Evolutionary conservation across 2,329 filamentous ascomycete genomes (phyloP).

Genomic region (Phialophora macrospora): DNA sequence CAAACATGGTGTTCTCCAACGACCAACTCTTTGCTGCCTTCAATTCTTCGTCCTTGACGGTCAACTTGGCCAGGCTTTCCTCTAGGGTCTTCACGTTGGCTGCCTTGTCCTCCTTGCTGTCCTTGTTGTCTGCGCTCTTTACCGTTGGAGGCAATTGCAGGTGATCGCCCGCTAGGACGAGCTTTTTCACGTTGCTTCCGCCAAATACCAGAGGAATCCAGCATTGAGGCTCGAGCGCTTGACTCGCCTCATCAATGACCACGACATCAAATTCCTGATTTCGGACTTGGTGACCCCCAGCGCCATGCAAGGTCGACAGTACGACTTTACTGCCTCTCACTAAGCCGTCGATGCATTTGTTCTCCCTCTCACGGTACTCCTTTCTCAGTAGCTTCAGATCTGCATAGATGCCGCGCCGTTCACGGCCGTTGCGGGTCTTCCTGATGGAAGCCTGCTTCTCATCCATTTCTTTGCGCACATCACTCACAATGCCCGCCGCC

Average conservation of each 20-base stretch:
- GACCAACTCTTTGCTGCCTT: slow-evolving; percentile 58
- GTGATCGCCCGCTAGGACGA: slow-evolving; percentile 91
- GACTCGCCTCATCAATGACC: slow-evolving; percentile 93
- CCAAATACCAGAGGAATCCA: slow-evolving; percentile 86
- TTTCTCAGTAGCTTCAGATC: slow-evolving; percentile 85
- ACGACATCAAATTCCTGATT: slow-evolving; percentile 93
- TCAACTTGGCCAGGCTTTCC: slow-evolving; percentile 47
- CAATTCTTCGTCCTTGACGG: slow-evolving; percentile 41
- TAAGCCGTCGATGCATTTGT: slow-evolving; percentile 76
- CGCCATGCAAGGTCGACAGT: slow-evolving; percentile 88
- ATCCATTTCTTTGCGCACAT: slow-evolving; percentile 92
- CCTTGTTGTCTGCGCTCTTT: slow-evolving; percentile 61
- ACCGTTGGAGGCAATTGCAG: slow-evolving; percentile 93
- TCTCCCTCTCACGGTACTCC: slow-evolving; percentile 85
- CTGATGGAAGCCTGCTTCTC: slow-evolving; percentile 84
- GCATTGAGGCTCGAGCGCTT: slow-evolving; percentile 93
- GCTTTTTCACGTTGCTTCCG: slow-evolving; percentile 61
- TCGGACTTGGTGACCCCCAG: slow-evolving; percentile 63
- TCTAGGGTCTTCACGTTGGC: slow-evolving; percentile 44
- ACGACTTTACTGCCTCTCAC: slow-evolving; percentile 82
- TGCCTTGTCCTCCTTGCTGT: slow-evolving; percentile 51
- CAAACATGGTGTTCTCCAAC: slow-evolving; percentile 90
- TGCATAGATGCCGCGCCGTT: slow-evolving; percentile 78
- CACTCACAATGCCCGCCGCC: slow-evolving; percentile 83
- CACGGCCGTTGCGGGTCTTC: slow-evolving; percentile 80